These are phyloP conservation scores for Leishmania arabica DNA, from an alignment of 208 protist genomes.

Conservation along the genomic window DNA sequence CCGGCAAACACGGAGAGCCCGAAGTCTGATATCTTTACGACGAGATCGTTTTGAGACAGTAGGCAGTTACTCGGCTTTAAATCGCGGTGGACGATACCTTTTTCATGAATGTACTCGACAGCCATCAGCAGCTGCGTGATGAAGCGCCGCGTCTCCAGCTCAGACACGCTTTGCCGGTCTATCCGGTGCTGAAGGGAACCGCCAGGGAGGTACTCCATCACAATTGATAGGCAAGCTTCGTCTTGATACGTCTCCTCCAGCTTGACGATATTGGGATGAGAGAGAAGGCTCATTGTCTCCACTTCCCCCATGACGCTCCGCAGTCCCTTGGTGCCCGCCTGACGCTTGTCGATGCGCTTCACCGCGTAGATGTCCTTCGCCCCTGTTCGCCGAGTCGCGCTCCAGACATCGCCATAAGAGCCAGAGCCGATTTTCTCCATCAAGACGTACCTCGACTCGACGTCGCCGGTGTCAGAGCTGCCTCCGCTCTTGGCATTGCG, in stretches of 20 bases:
- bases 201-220: conserved; percentile 92
- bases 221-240: conserved; percentile 79
- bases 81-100: conserved; percentile 91
- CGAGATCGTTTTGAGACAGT: conserved; percentile 59
- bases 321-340: conserved; percentile 66
- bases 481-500: conserved; percentile 19
- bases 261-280: conserved; percentile 90
- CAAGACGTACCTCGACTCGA: conserved; percentile 63
- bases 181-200: conserved; percentile 64
- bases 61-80: conserved; percentile 94
- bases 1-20: conserved; percentile 86
- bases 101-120: conserved; percentile 91
- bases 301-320: conserved; percentile 86
- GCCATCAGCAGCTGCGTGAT: conserved; percentile 84
- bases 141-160: conserved; percentile 58
- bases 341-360: conserved; percentile 85
- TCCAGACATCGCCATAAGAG: conserved; percentile 85
- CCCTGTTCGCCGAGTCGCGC: conserved; percentile 47
- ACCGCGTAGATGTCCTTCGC: conserved; percentile 57
- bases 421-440: conserved; percentile 79
- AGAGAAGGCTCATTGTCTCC: conserved; percentile 90
- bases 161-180: conserved; percentile 36
- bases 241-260: conserved; percentile 89
- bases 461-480: conserved; percentile 15
- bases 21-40: conserved; percentile 93